These are phyloP conservation scores for Colletotrichum sp. DNA, from an alignment of 2,329 filamentous ascomycete genomes.

Conservation along the genomic window DNA sequence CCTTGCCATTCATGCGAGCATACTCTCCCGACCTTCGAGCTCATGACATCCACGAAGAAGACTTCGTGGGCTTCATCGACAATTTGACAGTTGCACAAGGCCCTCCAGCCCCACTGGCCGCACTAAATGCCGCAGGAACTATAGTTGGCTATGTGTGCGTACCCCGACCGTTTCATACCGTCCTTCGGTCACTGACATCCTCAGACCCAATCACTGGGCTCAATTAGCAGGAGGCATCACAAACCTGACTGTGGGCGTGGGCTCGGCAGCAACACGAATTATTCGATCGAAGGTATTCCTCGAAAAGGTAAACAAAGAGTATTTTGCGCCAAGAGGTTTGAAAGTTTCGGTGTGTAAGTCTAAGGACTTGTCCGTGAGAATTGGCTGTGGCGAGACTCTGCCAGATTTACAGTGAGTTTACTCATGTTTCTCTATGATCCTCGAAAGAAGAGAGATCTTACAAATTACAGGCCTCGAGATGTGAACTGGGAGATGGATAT, in stretches of 20 bases:
- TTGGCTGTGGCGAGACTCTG: background rate
- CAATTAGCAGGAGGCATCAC: background rate
- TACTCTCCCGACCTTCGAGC: background rate
- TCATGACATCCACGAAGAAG: background rate
- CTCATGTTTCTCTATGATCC: rapidly evolving
- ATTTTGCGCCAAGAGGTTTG: background rate
- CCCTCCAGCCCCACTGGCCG: background rate
- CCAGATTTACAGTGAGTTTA: background rate
- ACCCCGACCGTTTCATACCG: background rate
- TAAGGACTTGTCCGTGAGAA: background rate
- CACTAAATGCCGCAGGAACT: background rate
- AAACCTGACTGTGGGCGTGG: background rate
- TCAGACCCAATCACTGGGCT: background rate
- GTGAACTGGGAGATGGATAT: background rate
- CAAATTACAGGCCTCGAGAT: background rate
- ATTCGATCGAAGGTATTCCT: background rate
- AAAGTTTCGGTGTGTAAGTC: background rate
- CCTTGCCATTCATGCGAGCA: background rate
- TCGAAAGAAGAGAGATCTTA: background rate
- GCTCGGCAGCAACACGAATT: background rate
- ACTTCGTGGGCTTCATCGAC: background rate
- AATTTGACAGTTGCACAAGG: background rate
- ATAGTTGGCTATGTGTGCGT: background rate
- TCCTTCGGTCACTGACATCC: background rate
- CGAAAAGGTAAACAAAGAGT: background rate